These are phyloP conservation scores for Aspergillus pseudotamarii DNA, from an alignment of 2,329 filamentous ascomycete genomes.

Conservation along the genomic window DNA sequence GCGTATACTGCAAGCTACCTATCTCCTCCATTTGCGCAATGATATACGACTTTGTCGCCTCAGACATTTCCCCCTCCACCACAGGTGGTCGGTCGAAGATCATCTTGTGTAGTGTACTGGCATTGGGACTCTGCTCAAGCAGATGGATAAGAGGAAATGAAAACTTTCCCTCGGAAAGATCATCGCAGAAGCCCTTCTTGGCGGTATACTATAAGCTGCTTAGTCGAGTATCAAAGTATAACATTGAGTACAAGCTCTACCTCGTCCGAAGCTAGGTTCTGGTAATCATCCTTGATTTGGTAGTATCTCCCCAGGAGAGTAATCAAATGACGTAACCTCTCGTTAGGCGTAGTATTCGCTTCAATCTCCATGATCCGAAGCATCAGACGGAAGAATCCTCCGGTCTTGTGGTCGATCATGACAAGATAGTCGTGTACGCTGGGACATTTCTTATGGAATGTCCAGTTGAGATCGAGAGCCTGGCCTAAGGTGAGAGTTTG, in stretches of 20 bases:
- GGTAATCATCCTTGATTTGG: slow-evolving; percentile 34
- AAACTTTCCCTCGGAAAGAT: slow-evolving; percentile 48
- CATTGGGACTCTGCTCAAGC: not conserved
- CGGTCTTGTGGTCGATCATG: slow-evolving; percentile 33
- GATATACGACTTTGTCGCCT: slow-evolving; percentile 6
- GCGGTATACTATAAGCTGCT: slow-evolving; percentile 32
- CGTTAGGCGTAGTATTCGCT: not conserved
- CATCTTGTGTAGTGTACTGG: not conserved
- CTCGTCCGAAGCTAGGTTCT: slow-evolving; percentile 26
- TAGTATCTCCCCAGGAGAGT: slow-evolving; percentile 28
- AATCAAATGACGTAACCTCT: slow-evolving; percentile 11
- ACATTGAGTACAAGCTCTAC: slow-evolving; percentile 8
- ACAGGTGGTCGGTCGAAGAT: not conserved
- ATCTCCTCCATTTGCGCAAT: slow-evolving; percentile 4
- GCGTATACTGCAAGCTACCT: slow-evolving; percentile 3
- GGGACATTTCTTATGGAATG: slow-evolving; percentile 19
- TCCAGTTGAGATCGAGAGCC: slow-evolving; percentile 26
- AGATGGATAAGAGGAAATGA: slow-evolving; percentile 34
- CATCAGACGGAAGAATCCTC: slow-evolving; percentile 25
- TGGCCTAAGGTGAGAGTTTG: slow-evolving; percentile 22
- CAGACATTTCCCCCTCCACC: not conserved
- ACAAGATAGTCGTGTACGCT: slow-evolving; percentile 26
- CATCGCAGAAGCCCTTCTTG: slow-evolving; percentile 47
- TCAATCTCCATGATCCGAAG: slow-evolving; percentile 18
- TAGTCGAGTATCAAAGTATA: not conserved